Conservation (phyloP, 805 yeast genomes). For the Clavispora santaluciae region DNA sequence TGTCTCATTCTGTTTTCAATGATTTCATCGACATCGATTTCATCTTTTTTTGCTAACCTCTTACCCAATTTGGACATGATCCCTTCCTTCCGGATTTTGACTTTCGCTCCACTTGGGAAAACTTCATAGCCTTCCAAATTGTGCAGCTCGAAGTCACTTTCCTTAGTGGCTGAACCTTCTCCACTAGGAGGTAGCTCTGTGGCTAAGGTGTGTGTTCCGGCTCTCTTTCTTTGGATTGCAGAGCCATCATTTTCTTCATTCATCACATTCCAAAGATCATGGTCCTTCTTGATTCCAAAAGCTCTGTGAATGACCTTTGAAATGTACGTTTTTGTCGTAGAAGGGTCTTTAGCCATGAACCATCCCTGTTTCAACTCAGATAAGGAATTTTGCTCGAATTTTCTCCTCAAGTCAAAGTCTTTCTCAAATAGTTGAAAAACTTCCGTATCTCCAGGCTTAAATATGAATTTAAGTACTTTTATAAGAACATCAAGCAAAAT, state of each 20-base stretch:
- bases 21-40: conserved; percentile 44
- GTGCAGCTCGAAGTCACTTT: conserved; percentile 29
- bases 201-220: conserved; percentile 42
- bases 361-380: conserved; percentile 75
- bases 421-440: conserved; percentile 73
- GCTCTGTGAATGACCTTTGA: conserved; percentile 20
- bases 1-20: conserved; percentile 44
- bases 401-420: conserved; percentile 57
- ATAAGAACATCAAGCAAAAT: conserved; percentile 61
- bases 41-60: conserved; percentile 32
- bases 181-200: conserved; percentile 50
- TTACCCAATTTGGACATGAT: conserved; percentile 29
- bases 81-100: conserved; percentile 34
- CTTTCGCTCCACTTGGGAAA: conserved; percentile 69
- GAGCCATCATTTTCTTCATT: conserved; percentile 18
- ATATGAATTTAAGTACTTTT: conserved; percentile 50
- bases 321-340: conserved; percentile 16
- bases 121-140: conserved; percentile 43
- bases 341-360: conserved; percentile 54
- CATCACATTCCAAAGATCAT: conserved; percentile 7
- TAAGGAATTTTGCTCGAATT: conserved; percentile 69
- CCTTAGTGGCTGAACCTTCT: conserved; percentile 24
- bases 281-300: conserved; percentile 12
- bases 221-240: conserved; percentile 42
- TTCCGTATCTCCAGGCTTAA: conserved; percentile 72